Evolutionary conservation across 2,329 filamentous ascomycete species (phyloP).

Genomic region (Aspergillus versicolor): DNA sequence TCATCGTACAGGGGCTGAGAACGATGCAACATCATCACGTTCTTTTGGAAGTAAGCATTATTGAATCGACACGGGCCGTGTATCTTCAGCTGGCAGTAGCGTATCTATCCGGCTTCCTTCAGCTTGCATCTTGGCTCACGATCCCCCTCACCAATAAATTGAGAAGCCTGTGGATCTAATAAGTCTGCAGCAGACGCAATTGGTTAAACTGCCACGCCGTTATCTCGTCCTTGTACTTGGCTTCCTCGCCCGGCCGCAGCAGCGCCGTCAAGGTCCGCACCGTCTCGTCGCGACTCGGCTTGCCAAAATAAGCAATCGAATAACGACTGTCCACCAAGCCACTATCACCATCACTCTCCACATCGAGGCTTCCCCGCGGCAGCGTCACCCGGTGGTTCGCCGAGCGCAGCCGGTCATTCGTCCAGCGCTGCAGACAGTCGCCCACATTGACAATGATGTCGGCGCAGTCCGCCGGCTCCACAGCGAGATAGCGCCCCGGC

Average conservation of each 20-base stretch:
- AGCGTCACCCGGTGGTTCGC: slow-evolving; percentile 46
- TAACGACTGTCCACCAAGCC: slow-evolving; percentile 17
- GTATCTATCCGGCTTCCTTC: no score
- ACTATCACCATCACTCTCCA: slow-evolving; percentile 17
- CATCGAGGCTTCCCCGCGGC: slow-evolving; percentile 18
- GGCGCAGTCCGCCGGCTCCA: background rate
- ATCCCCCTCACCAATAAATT: no score
- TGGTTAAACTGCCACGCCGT: background rate
- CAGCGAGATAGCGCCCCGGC: slow-evolving; percentile 12
- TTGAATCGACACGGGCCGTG: no score
- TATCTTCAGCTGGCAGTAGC: no score
- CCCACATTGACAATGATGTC: slow-evolving; percentile 50
- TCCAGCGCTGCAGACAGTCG: slow-evolving; percentile 52
- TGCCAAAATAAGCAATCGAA: slow-evolving; percentile 32
- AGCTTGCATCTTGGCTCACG: no score
- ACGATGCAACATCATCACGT: no score
- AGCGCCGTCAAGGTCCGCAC: background rate
- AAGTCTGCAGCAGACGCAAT: background rate
- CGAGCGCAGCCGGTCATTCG: slow-evolving; percentile 51
- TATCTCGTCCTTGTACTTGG: background rate
- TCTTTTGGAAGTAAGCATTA: no score
- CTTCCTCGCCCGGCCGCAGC: background rate
- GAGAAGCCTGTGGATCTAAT: background rate
- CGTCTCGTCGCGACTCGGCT: slow-evolving; percentile 19
- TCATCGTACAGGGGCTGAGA: no score